phyloP scores from a whole-genome alignment of 169 alveolate species.

The Plasmodium reichenowi region DNA sequence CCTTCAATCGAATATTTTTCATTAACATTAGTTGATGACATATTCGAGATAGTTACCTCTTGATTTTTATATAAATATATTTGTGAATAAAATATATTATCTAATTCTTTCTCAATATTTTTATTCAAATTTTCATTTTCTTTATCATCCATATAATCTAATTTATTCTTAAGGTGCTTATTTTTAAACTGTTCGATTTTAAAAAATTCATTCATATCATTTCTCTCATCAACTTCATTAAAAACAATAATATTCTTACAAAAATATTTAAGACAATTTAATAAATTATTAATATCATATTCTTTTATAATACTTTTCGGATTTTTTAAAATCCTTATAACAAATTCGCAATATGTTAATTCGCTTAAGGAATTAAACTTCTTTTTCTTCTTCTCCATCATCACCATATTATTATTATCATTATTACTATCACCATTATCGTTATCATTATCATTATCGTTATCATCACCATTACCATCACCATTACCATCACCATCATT shows the following conservation, averaged over 20 bases:
- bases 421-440: too few relatives aligned
- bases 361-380: slow-evolving; percentile 14
- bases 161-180: slow-evolving; percentile 31
- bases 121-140: slow-evolving; percentile 33
- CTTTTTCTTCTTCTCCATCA: not conserved
- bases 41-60: not conserved
- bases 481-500: too few relatives aligned
- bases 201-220: slow-evolving; percentile 54
- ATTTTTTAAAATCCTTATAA: slow-evolving; percentile 24
- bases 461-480: too few relatives aligned
- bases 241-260: slow-evolving; percentile 33
- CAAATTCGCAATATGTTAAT: slow-evolving; percentile 27
- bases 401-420: too few relatives aligned
- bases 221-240: slow-evolving; percentile 23
- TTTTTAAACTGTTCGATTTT: slow-evolving; percentile 70
- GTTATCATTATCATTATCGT: too few relatives aligned
- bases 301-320: slow-evolving; percentile 41
- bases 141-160: not conserved
- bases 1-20: not conserved
- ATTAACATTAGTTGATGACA: not conserved
- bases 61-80: slow-evolving; percentile 8
- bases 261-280: slow-evolving; percentile 36
- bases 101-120: slow-evolving; percentile 47
- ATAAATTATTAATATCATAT: slow-evolving; percentile 31
- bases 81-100: slow-evolving; percentile 45